Evolutionary conservation across 768 basidiomycete genomes (phyloP).

Genomic region (Boletus sp.): DNA sequence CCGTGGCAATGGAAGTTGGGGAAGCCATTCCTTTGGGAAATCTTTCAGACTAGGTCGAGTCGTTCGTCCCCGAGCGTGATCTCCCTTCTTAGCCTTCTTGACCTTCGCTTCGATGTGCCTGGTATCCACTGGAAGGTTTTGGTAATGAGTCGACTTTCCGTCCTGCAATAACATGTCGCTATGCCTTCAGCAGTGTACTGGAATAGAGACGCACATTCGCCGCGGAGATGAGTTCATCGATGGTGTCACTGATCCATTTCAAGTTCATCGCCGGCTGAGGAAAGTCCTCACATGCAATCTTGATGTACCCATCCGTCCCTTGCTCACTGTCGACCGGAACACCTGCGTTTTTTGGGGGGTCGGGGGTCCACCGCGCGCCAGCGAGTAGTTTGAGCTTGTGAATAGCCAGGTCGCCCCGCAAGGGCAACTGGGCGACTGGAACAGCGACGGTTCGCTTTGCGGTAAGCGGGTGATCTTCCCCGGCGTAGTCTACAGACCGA

Average conservation of each 20-base stretch:
- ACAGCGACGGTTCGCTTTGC: conserved; percentile 72
- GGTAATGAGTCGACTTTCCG: conserved; percentile 42
- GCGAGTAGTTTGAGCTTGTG: conserved; percentile 89
- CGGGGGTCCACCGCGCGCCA: conserved; percentile 80
- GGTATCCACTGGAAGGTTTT: conserved; percentile 73
- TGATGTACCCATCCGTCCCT: conserved; percentile 75
- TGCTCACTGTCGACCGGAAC: conserved; percentile 39
- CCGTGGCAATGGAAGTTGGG: conserved; percentile 23
- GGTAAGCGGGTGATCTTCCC: conserved; percentile 69
- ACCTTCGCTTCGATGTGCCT: conserved; percentile 74
- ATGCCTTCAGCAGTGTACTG: conserved; percentile 2
- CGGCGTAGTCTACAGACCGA: conserved; percentile 72
- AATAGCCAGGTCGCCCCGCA: conserved; percentile 57
- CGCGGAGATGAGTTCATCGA: conserved; percentile 73
- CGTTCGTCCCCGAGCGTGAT: conserved; percentile 54
- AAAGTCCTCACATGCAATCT: conserved; percentile 89
- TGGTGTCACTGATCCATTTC: conserved; percentile 87
- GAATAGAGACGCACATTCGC: conserved; percentile 68
- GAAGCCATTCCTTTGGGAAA: conserved; percentile 86
- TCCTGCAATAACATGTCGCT: conserved; percentile 22
- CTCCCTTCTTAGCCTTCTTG: conserved; percentile 70
- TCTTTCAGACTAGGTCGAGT: conserved; percentile 67
- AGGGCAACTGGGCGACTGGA: conserved; percentile 68
- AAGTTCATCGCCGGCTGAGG: conserved; percentile 81
- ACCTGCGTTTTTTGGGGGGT: conserved; percentile 69